Conservation (phyloP, 2,329 filamentous ascomycete genomes). For the Exserohilum turcica region DNA sequence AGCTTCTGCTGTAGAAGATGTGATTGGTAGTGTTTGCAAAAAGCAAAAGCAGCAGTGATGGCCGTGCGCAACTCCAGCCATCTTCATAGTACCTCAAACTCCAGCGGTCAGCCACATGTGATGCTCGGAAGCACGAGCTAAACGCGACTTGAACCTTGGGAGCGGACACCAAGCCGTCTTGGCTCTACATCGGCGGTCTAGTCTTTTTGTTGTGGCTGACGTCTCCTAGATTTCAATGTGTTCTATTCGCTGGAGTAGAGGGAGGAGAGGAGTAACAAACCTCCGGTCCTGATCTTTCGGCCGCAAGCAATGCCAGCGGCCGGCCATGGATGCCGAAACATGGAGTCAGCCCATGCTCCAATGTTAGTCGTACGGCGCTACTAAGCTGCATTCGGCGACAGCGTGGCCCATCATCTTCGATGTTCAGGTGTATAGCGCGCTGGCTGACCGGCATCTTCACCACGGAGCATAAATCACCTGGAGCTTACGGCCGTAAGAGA, state of each 20-base stretch:
- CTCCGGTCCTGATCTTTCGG: conserved; percentile 1
- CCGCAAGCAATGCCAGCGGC: not conserved
- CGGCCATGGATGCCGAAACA: not conserved
- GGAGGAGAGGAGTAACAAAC: not conserved
- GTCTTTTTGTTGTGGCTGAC: not conserved
- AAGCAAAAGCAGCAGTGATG: too few species aligned
- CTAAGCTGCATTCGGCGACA: not conserved
- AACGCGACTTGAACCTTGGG: not conserved
- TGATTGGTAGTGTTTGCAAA: too few species aligned
- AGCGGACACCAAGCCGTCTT: not conserved
- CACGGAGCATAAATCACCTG: not conserved
- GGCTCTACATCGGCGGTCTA: not conserved
- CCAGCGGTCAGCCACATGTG: not conserved
- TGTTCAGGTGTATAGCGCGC: not conserved
- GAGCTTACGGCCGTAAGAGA: conserved; percentile 1
- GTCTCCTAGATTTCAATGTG: not conserved
- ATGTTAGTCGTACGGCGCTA: not conserved
- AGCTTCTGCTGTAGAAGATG: too few species aligned
- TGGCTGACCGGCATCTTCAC: not conserved
- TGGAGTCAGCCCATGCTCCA: not conserved
- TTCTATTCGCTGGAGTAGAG: not conserved
- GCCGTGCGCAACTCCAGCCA: too few species aligned
- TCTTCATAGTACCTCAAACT: too few species aligned
- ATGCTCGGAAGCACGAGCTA: not conserved
- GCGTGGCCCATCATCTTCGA: not conserved